Conservation (phyloP, 805 yeast genomes). For the Ogataea populi-albae region DNA sequence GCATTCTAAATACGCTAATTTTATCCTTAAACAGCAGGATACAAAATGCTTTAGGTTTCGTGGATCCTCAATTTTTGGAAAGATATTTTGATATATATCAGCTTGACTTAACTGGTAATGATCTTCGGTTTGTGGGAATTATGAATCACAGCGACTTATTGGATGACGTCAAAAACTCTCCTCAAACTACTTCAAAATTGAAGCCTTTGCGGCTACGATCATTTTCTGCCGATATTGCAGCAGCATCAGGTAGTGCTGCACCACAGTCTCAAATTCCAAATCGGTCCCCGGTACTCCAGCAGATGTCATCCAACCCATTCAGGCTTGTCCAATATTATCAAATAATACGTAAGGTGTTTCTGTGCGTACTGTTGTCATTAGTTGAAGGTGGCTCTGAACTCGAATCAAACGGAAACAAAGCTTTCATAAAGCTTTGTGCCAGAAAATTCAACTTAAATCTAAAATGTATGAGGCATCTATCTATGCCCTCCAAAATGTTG, state of each 20-base stretch:
- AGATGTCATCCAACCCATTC: slow-evolving; percentile 16
- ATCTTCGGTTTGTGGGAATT: slow-evolving; percentile 20
- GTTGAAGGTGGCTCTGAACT: slow-evolving; percentile 12
- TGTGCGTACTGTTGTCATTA: slow-evolving; percentile 24
- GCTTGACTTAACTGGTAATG: slow-evolving; percentile 22
- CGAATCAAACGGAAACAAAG: slow-evolving; percentile 6
- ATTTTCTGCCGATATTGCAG: slow-evolving; percentile 16
- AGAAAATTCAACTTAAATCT: slow-evolving; percentile 19
- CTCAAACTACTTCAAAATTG: slow-evolving; percentile 6
- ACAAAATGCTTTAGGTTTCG: slow-evolving; percentile 14
- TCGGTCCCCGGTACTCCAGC: slow-evolving; percentile 5
- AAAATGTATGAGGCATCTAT: background rate
- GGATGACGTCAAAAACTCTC: slow-evolving; percentile 7
- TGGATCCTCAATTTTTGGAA: slow-evolving; percentile 18
- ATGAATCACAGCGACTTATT: slow-evolving; percentile 18
- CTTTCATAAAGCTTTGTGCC: slow-evolving; percentile 12
- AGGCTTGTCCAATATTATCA: slow-evolving; percentile 17
- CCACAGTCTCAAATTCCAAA: slow-evolving; percentile 4
- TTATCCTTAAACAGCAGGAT: slow-evolving; percentile 18
- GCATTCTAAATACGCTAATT: slow-evolving; percentile 19
- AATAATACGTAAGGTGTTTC: slow-evolving; percentile 20
- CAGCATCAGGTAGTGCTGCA: slow-evolving; percentile 2
- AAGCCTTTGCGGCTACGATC: slow-evolving; percentile 23
- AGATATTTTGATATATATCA: slow-evolving; percentile 26
- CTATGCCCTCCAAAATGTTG: slow-evolving; percentile 14